Conservation (phyloP, 305 asterid genomes). For the Caryopteris hybrid region DNA sequence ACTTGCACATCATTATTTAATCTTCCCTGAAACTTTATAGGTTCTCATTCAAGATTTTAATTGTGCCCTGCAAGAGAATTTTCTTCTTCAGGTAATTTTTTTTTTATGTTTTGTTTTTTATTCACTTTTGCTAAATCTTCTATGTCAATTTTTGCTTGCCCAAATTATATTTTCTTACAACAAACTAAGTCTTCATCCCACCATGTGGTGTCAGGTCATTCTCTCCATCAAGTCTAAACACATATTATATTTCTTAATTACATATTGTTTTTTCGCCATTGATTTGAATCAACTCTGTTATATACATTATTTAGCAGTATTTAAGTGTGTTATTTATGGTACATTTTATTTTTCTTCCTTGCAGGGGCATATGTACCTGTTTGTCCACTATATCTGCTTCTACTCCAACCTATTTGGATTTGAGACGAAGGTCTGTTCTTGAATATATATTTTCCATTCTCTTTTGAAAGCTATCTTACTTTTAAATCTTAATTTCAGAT, state of each 20-base stretch:
- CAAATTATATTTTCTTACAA: conserved; percentile 6
- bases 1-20: conserved; percentile 12
- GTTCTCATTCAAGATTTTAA: conserved; percentile 91
- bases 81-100: conserved; percentile 82
- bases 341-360: conserved; percentile 25
- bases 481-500: not conserved
- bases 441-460: not conserved
- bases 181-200: not conserved
- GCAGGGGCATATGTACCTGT: conserved; percentile 98
- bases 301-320: not conserved
- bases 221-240: not conserved
- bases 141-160: conserved; percentile 9
- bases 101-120: conserved; percentile 1
- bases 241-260: not conserved
- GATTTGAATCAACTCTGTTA: not conserved
- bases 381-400: conserved; percentile 82
- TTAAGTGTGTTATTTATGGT: conserved; percentile 8
- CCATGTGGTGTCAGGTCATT: not conserved
- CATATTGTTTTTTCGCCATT: not conserved
- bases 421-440: conserved; percentile 83
- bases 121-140: not conserved
- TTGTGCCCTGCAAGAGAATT: conserved; percentile 94
- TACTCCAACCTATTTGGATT: conserved; percentile 95
- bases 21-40: conserved; percentile 31
- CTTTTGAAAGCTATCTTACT: not conserved